Evolutionary conservation across 2,329 filamentous ascomycete genomes (phyloP), one percentile per base, ranked within the genome.

Genomic region (Phoma sp.): DNA sequence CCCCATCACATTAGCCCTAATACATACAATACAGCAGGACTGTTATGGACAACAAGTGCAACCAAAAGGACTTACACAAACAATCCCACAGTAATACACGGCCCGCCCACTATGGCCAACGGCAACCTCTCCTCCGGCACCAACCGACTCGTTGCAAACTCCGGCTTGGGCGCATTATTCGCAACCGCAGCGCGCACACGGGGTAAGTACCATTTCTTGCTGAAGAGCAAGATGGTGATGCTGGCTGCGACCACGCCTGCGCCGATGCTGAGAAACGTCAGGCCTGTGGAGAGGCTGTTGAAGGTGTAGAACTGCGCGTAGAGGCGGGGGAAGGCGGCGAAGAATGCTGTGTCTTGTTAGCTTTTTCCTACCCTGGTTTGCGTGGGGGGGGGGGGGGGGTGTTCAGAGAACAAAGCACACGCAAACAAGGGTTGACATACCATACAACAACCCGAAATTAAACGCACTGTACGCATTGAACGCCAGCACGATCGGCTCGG

Each of bases 61-160:
- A 18, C 3, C 18, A 14, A 10, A n/a, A n/a, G n/a, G n/a, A 2
- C 30, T 29, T 29, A 78, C 65, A 73, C 70, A 53, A 78, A 78
- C 2, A 78, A 60, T 6, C 62, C 60, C 6, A 63, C 56, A 0
- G 72, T 70, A 7, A 76, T 53, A 4, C 67, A 60, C 23, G 75
- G 52, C 71, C 68, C 2, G 25, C 75, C 75, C 2, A 72, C 45
- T 62, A 76, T 73, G 3, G 68, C 25, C 25, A 27, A 8, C 8
- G 11, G 2, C 9, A 13, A 29, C 7, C 38, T 1, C 7, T 24
- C 13, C 2, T 2, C 24, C n/a, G 24, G 37, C 10, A 7, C 13
- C 49, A 41, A 8, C 29, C n/a, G 30, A 10, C 7, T 30, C 22
- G 13, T 41, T 3, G 7, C 13, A n/a, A 41, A 27, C 25, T 4